Evolutionary conservation across 2,329 filamentous ascomycete species (phyloP).

Genomic region (Penicillium thymicola): DNA sequence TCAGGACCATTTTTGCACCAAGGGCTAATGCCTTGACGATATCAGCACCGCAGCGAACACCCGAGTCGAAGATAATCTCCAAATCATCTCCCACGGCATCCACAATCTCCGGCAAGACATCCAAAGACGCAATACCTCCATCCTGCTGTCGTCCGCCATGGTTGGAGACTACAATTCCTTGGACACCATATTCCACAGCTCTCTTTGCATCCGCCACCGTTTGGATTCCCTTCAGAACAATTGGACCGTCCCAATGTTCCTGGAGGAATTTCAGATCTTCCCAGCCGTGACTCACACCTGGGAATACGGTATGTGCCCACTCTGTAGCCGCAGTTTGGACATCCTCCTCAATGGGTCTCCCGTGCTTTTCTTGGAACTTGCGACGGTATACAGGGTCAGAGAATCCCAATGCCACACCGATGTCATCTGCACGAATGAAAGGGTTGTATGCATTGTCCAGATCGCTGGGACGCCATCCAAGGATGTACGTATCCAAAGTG

Average conservation of each 20-base stretch:
- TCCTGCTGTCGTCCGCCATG: slow-evolving; percentile 51
- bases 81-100: slow-evolving; percentile 35
- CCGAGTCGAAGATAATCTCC: slow-evolving; percentile 48
- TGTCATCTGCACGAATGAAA: slow-evolving; percentile 25
- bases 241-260: slow-evolving; percentile 59
- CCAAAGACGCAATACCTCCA: slow-evolving; percentile 43
- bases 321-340: slow-evolving; percentile 44
- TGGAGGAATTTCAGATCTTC: slow-evolving; percentile 56
- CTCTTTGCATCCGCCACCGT: slow-evolving; percentile 45
- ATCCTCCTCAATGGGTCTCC: slow-evolving; percentile 46
- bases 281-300: slow-evolving; percentile 56
- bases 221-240: slow-evolving; percentile 58
- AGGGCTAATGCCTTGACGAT: slow-evolving; percentile 48
- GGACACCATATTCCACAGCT: slow-evolving; percentile 43
- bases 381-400: slow-evolving; percentile 63
- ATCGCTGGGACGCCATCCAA: slow-evolving; percentile 66
- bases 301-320: slow-evolving; percentile 54
- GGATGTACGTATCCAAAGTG: slow-evolving; percentile 66
- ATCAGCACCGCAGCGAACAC: slow-evolving; percentile 46
- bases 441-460: slow-evolving; percentile 56
- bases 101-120: slow-evolving; percentile 56
- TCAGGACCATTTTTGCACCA: slow-evolving; percentile 53
- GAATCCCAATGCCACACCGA: slow-evolving; percentile 61
- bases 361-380: slow-evolving; percentile 49
- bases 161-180: slow-evolving; percentile 51